Evolutionary conservation across 106 monocot genomes (phyloP).

Genomic region (Allium sativum): DNA sequence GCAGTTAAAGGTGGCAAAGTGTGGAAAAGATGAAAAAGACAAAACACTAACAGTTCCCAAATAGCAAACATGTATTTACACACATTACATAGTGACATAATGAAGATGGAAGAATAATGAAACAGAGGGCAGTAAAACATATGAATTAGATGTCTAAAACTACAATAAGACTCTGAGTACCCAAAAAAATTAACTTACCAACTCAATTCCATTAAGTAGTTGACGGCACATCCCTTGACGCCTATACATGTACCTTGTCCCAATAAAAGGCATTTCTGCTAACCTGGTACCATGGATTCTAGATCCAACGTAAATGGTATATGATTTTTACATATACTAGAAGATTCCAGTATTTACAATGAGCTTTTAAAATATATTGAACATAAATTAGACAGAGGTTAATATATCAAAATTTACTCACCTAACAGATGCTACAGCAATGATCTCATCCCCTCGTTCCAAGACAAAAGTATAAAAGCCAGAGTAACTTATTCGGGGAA

Average conservation of each 20-base stretch:
- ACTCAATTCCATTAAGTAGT: constrained; percentile 65
- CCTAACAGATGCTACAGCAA: constrained; percentile 85
- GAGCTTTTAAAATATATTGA: no score
- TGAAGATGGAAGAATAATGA: no score
- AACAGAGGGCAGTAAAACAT: no score
- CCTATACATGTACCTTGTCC: constrained; percentile 73
- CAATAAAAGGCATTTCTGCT: constrained; percentile 96
- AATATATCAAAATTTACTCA: constrained; percentile 8
- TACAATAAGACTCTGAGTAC: no score
- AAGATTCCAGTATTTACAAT: background rate
- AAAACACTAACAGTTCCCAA: no score
- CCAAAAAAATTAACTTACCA: constrained; percentile 16
- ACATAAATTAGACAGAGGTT: no score
- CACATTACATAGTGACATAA: no score
- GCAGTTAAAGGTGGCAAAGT: no score
- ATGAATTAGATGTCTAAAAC: no score
- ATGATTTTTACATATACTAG: background rate
- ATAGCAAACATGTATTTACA: no score
- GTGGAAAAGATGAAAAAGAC: no score
- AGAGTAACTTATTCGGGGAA: constrained; percentile 58
- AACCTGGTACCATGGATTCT: constrained; percentile 77
- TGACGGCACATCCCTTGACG: constrained; percentile 86
- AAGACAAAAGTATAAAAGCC: constrained; percentile 90
- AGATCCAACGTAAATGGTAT: constrained; percentile 5
- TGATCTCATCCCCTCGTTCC: constrained; percentile 82